Conservation (phyloP, 495 filamentous ascomycete species). For the Recurvomyces mirabilis region DNA sequence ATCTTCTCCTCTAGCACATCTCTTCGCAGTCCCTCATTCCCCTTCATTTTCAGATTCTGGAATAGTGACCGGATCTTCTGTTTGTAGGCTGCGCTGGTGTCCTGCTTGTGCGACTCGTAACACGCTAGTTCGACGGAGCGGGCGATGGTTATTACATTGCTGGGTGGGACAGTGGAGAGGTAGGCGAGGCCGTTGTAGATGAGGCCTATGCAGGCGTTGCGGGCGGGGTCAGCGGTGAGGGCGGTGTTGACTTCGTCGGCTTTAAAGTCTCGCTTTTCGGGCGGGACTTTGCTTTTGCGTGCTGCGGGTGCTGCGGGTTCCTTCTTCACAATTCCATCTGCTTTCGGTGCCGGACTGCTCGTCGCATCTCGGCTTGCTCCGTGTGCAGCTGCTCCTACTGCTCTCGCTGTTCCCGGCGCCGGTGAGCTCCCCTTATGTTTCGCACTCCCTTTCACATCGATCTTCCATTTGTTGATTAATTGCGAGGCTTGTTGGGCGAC, state of each 20-base stretch:
- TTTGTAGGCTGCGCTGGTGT: slow-evolving; percentile 61
- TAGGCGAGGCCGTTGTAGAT: slow-evolving; percentile 74
- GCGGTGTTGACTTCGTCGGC: slow-evolving; percentile 62
- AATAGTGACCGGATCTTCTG: slow-evolving; percentile 81
- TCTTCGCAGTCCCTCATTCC: slow-evolving; percentile 61
- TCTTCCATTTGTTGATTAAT: slow-evolving; percentile 80
- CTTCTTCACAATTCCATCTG: slow-evolving; percentile 4
- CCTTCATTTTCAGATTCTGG: slow-evolving; percentile 86
- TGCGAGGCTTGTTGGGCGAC: slow-evolving; percentile 62
- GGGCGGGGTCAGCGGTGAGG: slow-evolving; percentile 55
- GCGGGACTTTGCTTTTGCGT: slow-evolving; percentile 52
- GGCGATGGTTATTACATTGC: slow-evolving; percentile 54
- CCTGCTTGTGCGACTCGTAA: slow-evolving; percentile 50
- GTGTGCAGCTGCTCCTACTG: neutral
- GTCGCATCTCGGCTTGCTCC: slow-evolving; percentile 34
- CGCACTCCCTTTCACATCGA: slow-evolving; percentile 45
- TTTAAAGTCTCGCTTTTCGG: slow-evolving; percentile 66
- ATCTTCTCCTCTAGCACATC: slow-evolving; percentile 68
- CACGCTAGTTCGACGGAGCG: slow-evolving; percentile 63
- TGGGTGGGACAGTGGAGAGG: slow-evolving; percentile 42
- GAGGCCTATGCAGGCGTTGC: slow-evolving; percentile 77
- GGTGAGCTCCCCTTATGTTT: slow-evolving; percentile 34
- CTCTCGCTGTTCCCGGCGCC: slow-evolving; percentile 29
- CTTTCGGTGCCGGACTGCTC: slow-evolving; percentile 27
- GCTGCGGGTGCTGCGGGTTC: slow-evolving; percentile 31